A percentile compares a stretch with the other conserved stretches of the same genome.
These are phyloP conservation scores for Antarctomyces pellizariae DNA, from an alignment of 495 filamentous ascomycete species.

Conservation along the genomic window DNA sequence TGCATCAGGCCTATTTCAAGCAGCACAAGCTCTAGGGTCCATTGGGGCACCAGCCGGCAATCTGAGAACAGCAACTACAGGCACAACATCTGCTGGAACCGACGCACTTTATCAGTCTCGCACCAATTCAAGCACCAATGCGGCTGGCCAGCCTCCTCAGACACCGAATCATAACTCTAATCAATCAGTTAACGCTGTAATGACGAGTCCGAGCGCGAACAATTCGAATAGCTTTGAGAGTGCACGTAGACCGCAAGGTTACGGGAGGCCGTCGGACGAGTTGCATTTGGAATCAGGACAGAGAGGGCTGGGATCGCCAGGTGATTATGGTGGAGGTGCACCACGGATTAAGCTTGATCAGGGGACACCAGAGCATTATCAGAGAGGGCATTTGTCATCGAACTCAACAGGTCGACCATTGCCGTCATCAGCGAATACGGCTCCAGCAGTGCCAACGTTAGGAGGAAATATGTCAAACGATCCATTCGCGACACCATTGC, in stretches of 20 bases:
- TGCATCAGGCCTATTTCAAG: slow-evolving; percentile 15
- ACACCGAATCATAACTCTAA: slow-evolving; percentile 3
- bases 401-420: slow-evolving; percentile 31
- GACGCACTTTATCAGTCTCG: slow-evolving; percentile 13
- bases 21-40: slow-evolving; percentile 21
- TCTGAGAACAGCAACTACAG: slow-evolving; percentile 14
- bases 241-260: slow-evolving; percentile 25
- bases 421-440: slow-evolving; percentile 44
- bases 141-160: slow-evolving; percentile 6
- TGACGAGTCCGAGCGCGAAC: slow-evolving; percentile 14
- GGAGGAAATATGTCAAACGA: slow-evolving; percentile 32
- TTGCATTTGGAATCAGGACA: slow-evolving; percentile 45
- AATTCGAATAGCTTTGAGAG: slow-evolving; percentile 27
- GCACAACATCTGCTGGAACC: slow-evolving; percentile 15
- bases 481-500: slow-evolving; percentile 41
- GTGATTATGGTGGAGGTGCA: slow-evolving; percentile 25
- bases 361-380: slow-evolving; percentile 27
- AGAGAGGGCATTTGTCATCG: slow-evolving; percentile 33
- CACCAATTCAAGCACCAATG: slow-evolving; percentile 4
- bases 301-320: slow-evolving; percentile 22
- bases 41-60: slow-evolving; percentile 23
- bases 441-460: slow-evolving; percentile 46
- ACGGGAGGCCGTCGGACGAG: slow-evolving; percentile 41
- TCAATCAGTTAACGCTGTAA: slow-evolving; percentile 7
- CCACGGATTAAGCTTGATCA: slow-evolving; percentile 49